Evolutionary conservation across 306 rosid genomes (phyloP), one percentile per base, ranked within the genome.

Genomic region (Prunus mongolica): DNA sequence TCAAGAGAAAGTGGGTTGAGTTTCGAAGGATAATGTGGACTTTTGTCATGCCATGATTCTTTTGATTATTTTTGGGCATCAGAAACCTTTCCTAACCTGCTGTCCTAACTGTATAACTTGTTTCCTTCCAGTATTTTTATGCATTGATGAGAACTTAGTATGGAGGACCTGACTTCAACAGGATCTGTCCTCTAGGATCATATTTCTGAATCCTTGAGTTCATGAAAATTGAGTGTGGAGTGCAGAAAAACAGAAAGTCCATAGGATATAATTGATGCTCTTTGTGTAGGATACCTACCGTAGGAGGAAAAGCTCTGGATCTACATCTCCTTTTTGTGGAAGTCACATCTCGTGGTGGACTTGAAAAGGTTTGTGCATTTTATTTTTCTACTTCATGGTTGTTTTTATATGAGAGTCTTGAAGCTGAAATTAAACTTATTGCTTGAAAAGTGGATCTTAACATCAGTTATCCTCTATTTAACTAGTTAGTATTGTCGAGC

Each of bases 271-370:
- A 65, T 69, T 71, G 62, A 77, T 73, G 61, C 75, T 72, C 69
- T 1, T 45, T 47, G 16, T 74, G 49, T 47, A 93, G 98, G 88
- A 80, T 89, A 72, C 91, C 95, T 77, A 88, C 85, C 5, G 79
- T 91, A 5, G 98, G 97, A 83, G 97, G 97, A 77, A 93, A 80
- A 80, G 64, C 86, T 12, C 82, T 93, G 50, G 96, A 93, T 87
- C 86, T 93, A 13, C 82, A 91, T 84, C 80, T 76, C 75, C 96
- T 91, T 78, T 93, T 93, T 68, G 67, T 87, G 6, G 93, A 93
- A 88, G 98, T 93, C 64, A 91, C 98, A 65, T 76, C 85, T 70
- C 93, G 92, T 22, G 98, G 93, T 44, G 98, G 97, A 74, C 65
- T 91, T 68, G 93, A 89, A 77, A 93, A 91, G 98, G 98, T 91